Percentiles rank a stretch among this genome's conserved stretches.
Evolutionary conservation across 2,329 filamentous ascomycete species (phyloP).

Genomic region (Periconia digitata): DNA sequence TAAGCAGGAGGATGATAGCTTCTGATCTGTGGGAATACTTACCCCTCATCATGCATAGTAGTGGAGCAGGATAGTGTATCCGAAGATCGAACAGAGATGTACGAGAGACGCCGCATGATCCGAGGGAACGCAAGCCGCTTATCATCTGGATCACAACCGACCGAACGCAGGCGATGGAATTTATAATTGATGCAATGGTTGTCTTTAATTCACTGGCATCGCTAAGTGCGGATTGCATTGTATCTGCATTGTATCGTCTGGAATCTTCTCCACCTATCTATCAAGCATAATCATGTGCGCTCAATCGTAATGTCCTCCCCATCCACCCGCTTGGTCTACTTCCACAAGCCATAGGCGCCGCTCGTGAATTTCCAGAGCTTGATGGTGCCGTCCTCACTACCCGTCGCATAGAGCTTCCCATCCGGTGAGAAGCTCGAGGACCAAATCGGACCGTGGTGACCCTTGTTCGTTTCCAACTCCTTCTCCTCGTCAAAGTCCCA

Average conservation of each 20-base stretch:
- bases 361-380: constrained; percentile 78
- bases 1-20: no score
- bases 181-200: no score
- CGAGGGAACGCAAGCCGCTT: no score
- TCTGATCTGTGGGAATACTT: no score
- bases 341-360: constrained; percentile 67
- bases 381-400: constrained; percentile 95
- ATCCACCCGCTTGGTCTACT: constrained; percentile 36
- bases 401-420: constrained; percentile 93
- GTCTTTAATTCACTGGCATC: no score
- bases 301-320: neutral
- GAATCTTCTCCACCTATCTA: neutral
- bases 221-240: no score
- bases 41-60: no score
- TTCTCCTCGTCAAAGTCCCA: constrained; percentile 83
- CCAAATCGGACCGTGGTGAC: constrained; percentile 97
- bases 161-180: no score
- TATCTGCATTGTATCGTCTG: neutral
- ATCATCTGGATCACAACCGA: no score
- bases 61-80: no score
- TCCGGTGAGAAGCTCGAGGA: constrained; percentile 93
- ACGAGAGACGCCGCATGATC: no score
- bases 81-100: no score
- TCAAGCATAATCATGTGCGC: neutral
- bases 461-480: constrained; percentile 91